phyloP scores from a whole-genome alignment of 257 asterid genomes.

The Petunia axillaris region DNA sequence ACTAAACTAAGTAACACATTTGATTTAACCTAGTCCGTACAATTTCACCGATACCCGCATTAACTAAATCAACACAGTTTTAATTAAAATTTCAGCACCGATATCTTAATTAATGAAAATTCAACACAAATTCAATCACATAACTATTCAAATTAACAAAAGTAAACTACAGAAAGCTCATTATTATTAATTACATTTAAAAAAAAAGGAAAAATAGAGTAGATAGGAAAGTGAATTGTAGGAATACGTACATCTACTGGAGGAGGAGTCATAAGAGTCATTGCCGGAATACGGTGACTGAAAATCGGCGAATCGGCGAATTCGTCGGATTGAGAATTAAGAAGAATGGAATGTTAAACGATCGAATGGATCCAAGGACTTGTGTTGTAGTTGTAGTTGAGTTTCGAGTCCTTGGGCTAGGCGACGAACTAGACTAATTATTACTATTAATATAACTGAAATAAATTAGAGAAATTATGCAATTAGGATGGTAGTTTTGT shows the following conservation, averaged over 20 bases:
- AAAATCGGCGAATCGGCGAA: constrained; percentile 3
- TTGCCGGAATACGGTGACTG: not conserved
- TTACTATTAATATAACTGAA: not conserved
- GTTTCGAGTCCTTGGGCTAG: constrained; percentile 17
- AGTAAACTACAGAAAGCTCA: not conserved
- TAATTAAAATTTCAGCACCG: not conserved
- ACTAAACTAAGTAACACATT: not conserved
- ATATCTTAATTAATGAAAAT: not conserved
- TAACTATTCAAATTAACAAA: not conserved
- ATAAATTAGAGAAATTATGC: too few relatives aligned
- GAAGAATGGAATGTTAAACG: constrained; percentile 13
- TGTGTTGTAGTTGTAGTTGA: not conserved
- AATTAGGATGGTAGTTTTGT: not conserved
- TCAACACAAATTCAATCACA: constrained; percentile 1
- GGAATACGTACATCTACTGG: constrained; percentile 2
- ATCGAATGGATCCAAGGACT: constrained; percentile 26
- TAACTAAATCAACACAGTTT: not conserved
- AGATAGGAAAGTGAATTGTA: not conserved
- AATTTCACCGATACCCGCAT: constrained; percentile 10
- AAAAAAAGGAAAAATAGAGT: not conserved
- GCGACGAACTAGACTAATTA: not conserved
- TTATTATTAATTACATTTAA: not conserved
- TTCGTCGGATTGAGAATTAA: not conserved
- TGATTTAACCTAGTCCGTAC: constrained; percentile 15
- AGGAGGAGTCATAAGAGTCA: constrained; percentile 9